Evolutionary conservation across 441 rosid species (phyloP), one percentile per base, ranked within the genome.

Genomic region (Pelargonium fulgidum): DNA sequence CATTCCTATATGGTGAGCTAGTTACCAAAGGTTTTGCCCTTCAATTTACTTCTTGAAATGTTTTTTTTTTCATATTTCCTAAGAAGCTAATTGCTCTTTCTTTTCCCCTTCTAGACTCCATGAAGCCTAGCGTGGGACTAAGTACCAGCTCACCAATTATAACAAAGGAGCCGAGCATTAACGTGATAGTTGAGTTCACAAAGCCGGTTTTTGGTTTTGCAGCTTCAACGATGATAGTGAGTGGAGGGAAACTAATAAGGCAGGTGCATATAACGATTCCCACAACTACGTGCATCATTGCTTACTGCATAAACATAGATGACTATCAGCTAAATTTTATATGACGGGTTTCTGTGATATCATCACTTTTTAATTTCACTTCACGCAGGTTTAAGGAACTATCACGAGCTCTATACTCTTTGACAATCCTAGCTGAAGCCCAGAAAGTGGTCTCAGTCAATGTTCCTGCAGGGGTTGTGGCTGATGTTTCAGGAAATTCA

Each of bases 171-270:
- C 68, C 80, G 24, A 62, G 69, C 73, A 81, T 83, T 68, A 73
- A 83, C 44, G 80, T 82, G 45, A 72, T 83, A 19, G 83, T 78
- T 48, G 86, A 79, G 77, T 85, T 85, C 68, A 77, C 84, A 24
- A 83, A 85, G 82, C 89, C 87, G 16, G 89, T 85, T 75, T 83
- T 85, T 48, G 82, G 85, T n/a, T 83, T 83, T 68, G 78, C 73
- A 69, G 80, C 81, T 54, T 77, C 86, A 64, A 75, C 75, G 79
- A 76, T 85, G 58, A 69, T 79, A 42, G 83, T 83, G 56, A 69
- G 58, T 41, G 87, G 89, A 64, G 89, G 87, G 72, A 78, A 72
- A 80, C 68, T 85, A 73, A 79, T 75, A 83, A 85, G 89, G 89
- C 86, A 83, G 85, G 89, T 83, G 85, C 79, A 78, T 58, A 76